Percentiles rank a stretch among this genome's conserved stretches.
phyloP scores from a whole-genome alignment of 2,329 filamentous ascomycete species.

The Coleophoma cylindrospora region DNA sequence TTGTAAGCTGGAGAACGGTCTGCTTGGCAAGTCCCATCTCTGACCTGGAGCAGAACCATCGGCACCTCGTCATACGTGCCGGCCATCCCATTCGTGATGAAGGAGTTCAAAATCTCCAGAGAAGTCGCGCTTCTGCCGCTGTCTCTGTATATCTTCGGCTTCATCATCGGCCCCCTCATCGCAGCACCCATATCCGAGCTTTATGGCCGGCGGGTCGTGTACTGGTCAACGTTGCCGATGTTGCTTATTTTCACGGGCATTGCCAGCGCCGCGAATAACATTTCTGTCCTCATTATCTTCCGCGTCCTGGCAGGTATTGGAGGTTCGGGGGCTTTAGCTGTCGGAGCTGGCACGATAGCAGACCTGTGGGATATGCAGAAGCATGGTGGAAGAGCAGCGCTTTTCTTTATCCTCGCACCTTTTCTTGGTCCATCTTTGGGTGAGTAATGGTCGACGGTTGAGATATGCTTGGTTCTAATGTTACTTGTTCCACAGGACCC shows the following conservation, averaged over 20 bases:
- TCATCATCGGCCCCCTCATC: slow-evolving; percentile 55
- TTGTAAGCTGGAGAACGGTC: slow-evolving; percentile 10
- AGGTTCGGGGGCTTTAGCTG: slow-evolving; percentile 33
- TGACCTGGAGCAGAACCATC: neutral
- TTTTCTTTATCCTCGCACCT: neutral
- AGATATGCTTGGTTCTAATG: too few relatives aligned
- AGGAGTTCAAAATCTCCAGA: slow-evolving; percentile 46
- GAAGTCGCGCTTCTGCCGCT: slow-evolving; percentile 53
- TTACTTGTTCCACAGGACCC: slow-evolving; percentile 11
- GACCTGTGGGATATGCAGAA: slow-evolving; percentile 38
- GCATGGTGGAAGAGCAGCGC: slow-evolving; percentile 19
- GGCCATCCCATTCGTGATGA: slow-evolving; percentile 38
- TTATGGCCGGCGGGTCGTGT: slow-evolving; percentile 52
- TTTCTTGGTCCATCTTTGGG: slow-evolving; percentile 30
- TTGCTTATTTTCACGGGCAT: slow-evolving; percentile 57
- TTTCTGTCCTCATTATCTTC: slow-evolving; percentile 54
- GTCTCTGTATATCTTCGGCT: slow-evolving; percentile 51
- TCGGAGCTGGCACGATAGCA: slow-evolving; percentile 29
- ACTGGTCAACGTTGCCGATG: slow-evolving; percentile 48
- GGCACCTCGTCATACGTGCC: slow-evolving; percentile 36
- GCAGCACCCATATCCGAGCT: slow-evolving; percentile 63
- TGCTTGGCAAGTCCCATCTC: too few relatives aligned
- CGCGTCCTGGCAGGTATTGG: slow-evolving; percentile 60
- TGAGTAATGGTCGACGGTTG: slow-evolving; percentile 8
- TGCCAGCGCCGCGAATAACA: slow-evolving; percentile 48